Evolutionary conservation across 108 stramenopile genomes (phyloP), one percentile per base, ranked within the genome.

Genomic region (Skeletonema marinoi): DNA sequence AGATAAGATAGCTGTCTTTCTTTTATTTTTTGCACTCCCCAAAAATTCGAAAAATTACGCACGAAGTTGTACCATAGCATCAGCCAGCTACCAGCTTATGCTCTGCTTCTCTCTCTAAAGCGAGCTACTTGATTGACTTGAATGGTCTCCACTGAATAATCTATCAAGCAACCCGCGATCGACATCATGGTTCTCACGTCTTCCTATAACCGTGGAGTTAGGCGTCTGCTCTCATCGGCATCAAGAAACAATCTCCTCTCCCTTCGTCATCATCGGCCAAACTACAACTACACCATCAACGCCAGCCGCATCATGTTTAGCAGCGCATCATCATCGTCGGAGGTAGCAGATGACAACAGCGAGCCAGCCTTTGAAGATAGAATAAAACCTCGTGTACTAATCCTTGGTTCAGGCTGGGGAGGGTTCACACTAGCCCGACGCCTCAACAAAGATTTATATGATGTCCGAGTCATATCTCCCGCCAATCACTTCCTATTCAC

Each of bases 401-500:
- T 92, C 25, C 80, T 90, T 21, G 93, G 93, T 29, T 81, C 77
- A 12, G 93, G 93, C 10, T 93, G 93, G 93, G 90, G 74, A 67
- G 93, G 90, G 6, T 88, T 86, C 71, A 89, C 79, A 12, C 65
- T 93, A 0, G 92, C 92, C 4, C 71, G 65, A 11, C 76, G 81
- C 11, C 80, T 88, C 71, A 36, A 82, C 64, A 88, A 87, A 58
- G 51, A 73, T 4, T 60, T 69, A 11, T 86, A 72, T 61, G 85
- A 89, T 59, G 85, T 89, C 0, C 85, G 85, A 2, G 77, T 99
- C 32, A 71, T 99, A 17, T 90, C 90, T n/a, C 97, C 97, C 33
- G 76, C 84, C 70, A 95, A 97, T 71, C 96, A 99, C 82, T 98
- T 98, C 80, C 80, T 98, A 32, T 99, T 99, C 86, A 99, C 98